Evolutionary conservation across 2,329 filamentous ascomycete species (phyloP).

Genomic region (Colletotrichum gloeosporioides): DNA sequence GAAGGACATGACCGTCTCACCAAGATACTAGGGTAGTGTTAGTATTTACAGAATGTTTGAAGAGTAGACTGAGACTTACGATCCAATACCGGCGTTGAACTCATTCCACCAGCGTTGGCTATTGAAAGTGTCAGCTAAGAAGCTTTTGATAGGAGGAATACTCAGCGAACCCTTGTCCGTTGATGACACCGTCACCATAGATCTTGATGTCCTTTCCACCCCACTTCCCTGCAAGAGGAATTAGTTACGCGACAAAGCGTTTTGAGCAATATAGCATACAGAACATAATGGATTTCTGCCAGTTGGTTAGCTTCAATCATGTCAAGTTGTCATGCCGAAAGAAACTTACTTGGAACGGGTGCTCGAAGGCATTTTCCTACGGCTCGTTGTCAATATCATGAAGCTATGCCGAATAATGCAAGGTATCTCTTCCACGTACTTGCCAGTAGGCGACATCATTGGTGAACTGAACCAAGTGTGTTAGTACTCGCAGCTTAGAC

Average conservation of each 20-base stretch:
- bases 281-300: slow-evolving; percentile 61
- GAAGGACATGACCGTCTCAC: not conserved
- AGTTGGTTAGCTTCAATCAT: not conserved
- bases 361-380: slow-evolving; percentile 41
- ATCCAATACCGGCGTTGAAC: slow-evolving; percentile 35
- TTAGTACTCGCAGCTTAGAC: too few species aligned
- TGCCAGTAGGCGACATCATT: slow-evolving; percentile 49
- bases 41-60: too few species aligned
- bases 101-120: slow-evolving; percentile 48
- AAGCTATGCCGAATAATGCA: not conserved
- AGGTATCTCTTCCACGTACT: not conserved
- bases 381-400: not conserved
- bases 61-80: slow-evolving; percentile 19
- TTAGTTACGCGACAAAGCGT: not conserved
- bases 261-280: not conserved
- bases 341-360: slow-evolving; percentile 39
- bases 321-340: not conserved
- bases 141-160: not conserved
- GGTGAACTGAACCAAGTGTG: slow-evolving; percentile 36
- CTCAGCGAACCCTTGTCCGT: slow-evolving; percentile 50
- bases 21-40: not conserved
- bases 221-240: slow-evolving; percentile 56
- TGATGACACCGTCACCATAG: slow-evolving; percentile 61
- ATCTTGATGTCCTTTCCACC: slow-evolving; percentile 67
- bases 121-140: not conserved